phyloP scores from a whole-genome alignment of 2,329 filamentous ascomycete species.

The Trichophyton verrucosum region DNA sequence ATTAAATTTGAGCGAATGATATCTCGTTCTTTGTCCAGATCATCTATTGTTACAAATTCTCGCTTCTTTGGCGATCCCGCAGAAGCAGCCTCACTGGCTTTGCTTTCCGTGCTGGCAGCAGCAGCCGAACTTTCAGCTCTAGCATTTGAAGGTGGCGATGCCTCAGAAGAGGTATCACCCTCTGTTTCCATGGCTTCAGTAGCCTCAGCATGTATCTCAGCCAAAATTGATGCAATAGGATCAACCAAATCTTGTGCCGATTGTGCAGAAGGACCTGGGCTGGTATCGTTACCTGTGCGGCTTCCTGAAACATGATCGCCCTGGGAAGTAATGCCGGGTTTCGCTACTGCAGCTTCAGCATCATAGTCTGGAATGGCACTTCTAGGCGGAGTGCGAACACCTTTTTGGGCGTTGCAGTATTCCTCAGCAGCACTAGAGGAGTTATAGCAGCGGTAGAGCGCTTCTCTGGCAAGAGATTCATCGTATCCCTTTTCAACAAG shows the following conservation, averaged over 20 bases:
- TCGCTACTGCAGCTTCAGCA: constrained; percentile 19
- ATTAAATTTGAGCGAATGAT: constrained; percentile 67
- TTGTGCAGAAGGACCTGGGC: not conserved
- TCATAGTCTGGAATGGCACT: constrained; percentile 57
- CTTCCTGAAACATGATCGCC: constrained; percentile 10
- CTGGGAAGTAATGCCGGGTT: constrained; percentile 14
- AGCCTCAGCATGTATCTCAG: constrained; percentile 12
- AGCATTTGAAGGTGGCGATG: constrained; percentile 27
- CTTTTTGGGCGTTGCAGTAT: constrained; percentile 58
- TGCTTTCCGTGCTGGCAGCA: constrained; percentile 15
- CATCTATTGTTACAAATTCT: constrained; percentile 51
- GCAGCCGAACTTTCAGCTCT: constrained; percentile 14
- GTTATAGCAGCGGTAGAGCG: constrained; percentile 70
- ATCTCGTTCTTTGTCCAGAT: constrained; percentile 62
- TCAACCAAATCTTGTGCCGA: constrained; percentile 7
- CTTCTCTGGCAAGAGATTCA: constrained; percentile 58
- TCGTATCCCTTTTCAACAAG: constrained; percentile 41
- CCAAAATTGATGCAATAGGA: constrained; percentile 13
- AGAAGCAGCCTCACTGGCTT: constrained; percentile 16
- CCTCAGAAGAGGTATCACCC: constrained; percentile 26
- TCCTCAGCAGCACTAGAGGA: constrained; percentile 48
- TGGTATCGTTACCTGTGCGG: not conserved
- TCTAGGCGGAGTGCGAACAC: constrained; percentile 46
- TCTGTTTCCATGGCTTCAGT: constrained; percentile 24
- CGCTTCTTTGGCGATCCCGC: constrained; percentile 18